A percentile compares a stretch with the other conserved stretches of the same genome.
These are phyloP conservation scores for Ministeria vibrans DNA, from an alignment of 78 protist genomes.

Conservation along the genomic window DNA sequence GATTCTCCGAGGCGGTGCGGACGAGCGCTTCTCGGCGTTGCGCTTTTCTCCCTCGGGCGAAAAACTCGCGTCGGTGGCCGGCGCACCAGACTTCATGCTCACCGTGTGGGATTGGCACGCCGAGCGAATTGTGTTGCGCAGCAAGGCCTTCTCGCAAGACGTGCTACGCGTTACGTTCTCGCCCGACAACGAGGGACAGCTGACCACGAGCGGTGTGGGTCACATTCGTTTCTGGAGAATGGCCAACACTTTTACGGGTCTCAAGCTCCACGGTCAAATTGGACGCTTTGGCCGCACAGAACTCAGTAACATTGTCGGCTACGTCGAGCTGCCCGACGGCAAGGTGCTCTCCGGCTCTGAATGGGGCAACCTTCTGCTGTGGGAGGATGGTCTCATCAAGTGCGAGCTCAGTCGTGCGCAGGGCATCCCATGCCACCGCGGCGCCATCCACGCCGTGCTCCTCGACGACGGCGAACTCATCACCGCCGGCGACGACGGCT, in stretches of 20 bases:
- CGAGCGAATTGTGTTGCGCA: conserved; percentile 43
- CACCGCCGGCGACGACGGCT: conserved; percentile 74
- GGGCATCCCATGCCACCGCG: conserved; percentile 41
- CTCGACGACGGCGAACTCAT: conserved; percentile 25
- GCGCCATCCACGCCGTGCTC: conserved; percentile 36
- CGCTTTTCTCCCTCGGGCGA: conserved; percentile 35
- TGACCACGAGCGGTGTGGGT: conserved; percentile 63
- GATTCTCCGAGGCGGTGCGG: conserved; percentile 54
- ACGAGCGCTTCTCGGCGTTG: conserved; percentile 22
- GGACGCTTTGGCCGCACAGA: conserved; percentile 85
- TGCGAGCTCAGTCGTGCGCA: conserved; percentile 16
- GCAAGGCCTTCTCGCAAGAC: conserved; percentile 76
- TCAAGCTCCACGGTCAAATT: conserved; percentile 61
- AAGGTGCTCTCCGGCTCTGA: conserved; percentile 71
- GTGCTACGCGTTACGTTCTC: conserved; percentile 61
- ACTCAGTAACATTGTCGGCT: conserved; percentile 65
- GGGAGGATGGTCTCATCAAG: conserved; percentile 75
- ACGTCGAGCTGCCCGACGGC: conserved; percentile 60
- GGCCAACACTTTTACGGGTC: conserved; percentile 87
- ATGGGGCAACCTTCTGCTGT: conserved; percentile 66
- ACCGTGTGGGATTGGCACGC: conserved; percentile 74
- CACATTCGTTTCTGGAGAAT: conserved; percentile 80
- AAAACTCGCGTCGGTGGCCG: conserved; percentile 71
- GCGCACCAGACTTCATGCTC: conserved; percentile 62
- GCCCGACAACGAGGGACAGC: conserved; percentile 46